phyloP scores from a whole-genome alignment of 768 basidiomycete genomes.

The Mycena galericulata region DNA sequence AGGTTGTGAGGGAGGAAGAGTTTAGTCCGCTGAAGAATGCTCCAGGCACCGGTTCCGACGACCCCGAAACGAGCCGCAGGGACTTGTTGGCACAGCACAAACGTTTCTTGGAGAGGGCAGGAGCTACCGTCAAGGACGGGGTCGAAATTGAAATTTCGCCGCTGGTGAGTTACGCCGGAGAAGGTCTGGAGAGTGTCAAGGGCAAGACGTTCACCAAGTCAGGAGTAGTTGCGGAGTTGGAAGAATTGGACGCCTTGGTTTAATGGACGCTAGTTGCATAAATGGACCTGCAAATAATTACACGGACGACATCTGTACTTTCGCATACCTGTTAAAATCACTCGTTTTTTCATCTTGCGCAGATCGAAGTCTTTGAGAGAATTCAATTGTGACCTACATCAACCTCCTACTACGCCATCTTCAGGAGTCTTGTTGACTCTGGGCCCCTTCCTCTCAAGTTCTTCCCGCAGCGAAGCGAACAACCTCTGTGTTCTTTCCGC shows the following conservation, averaged over 20 bases:
- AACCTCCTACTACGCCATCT: conserved; percentile 60
- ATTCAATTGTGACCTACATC: conserved; percentile 39
- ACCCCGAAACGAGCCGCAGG: conserved; percentile 89
- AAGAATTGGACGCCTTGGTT: conserved; percentile 78
- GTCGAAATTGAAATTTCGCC: conserved; percentile 94
- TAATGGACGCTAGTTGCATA: conserved; percentile 44
- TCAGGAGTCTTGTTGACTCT: conserved; percentile 55
- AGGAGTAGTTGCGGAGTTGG: conserved; percentile 72
- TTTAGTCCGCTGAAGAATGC: conserved; percentile 99
- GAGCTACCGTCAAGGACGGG: conserved; percentile 76
- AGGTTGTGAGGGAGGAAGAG: conserved; percentile 89
- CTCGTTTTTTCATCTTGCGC: conserved; percentile 24
- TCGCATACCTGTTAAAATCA: conserved; percentile 36
- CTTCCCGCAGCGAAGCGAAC: conserved; percentile 85
- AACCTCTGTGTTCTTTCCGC: conserved; percentile 86
- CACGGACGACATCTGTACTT: conserved; percentile 35
- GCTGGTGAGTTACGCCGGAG: conserved; percentile 89
- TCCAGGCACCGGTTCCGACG: conserved; percentile 90
- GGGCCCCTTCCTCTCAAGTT: conserved; percentile 78
- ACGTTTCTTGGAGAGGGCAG: conserved; percentile 84
- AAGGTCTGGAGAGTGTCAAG: conserved; percentile 83
- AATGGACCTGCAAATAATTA: conserved; percentile 37
- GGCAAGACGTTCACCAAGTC: conserved; percentile 85
- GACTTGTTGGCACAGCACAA: conserved; percentile 91
- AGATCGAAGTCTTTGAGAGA: conserved; percentile 23